Evolutionary conservation across 768 basidiomycete genomes (phyloP), one percentile per base, ranked within the genome.

Genomic region (Gautieria morchelliformis): DNA sequence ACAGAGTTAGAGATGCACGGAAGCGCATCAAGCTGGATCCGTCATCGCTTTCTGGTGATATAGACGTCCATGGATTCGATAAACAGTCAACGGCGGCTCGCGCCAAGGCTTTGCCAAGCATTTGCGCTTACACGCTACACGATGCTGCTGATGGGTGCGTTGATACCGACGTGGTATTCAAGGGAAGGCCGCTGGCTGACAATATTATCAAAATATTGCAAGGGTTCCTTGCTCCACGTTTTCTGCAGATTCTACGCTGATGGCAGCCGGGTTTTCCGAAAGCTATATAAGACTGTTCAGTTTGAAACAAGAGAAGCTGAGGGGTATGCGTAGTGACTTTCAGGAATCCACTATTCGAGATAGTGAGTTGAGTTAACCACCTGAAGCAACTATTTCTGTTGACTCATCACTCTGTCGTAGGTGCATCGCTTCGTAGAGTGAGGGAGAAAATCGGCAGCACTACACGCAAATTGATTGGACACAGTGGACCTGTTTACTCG

Each of bases 251-350:
- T 87, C 86, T 0, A 87, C 94, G 8, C 70, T 98, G 11, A 83
- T 99, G 82, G 96, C 95, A 1, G 89, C 87, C 46, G 96, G 96
- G 3, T 97, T 96, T 67, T 81, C 90, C 24, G 94, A 99, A 71
- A 97, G 93, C 65, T 94, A 92, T 65, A 88, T 98, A 60, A 81
- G 93, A 45, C 63, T 99, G 60, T 99, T 96, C 94, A 95, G 81
- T 67, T 72, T 98, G 52, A 97, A 93, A 65, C 93, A 93, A 37
- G 91, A 96, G 66, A 89, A 85, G 62, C 70, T 99, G 35, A 81
- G 75, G 63, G 90, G 87, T 5, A 67, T 87, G 58, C 77, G 84
- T 56, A 91, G 83, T 60, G 90, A 94, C 64, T 89, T 89, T 58
- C 77, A 81, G 19, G 65, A 79, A 12, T 83, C 74, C 56, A 74